These are phyloP conservation scores for Coemansia guatemalensis DNA, from an alignment of 192 early-diverging fungal genomes.

Conservation along the genomic window DNA sequence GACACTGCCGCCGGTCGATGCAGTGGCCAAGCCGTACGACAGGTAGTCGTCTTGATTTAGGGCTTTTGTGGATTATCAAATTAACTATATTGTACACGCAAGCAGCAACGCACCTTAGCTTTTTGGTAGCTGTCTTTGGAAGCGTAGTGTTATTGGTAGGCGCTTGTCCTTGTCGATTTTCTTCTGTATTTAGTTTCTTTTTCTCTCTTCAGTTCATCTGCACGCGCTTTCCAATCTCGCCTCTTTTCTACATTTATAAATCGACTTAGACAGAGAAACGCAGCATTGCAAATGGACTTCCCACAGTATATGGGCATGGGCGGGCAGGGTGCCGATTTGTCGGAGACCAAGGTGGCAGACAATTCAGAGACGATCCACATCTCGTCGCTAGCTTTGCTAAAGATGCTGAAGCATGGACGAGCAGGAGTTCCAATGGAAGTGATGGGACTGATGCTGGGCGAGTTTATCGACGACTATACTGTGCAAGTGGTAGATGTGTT, in stretches of 20 bases:
- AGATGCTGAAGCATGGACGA: slow-evolving; percentile 94
- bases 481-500: slow-evolving; percentile 99
- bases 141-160: neutral
- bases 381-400: slow-evolving; percentile 95
- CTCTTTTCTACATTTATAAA: neutral
- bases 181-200: neutral
- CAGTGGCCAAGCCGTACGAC: slow-evolving; percentile 76
- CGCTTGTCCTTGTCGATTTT: neutral
- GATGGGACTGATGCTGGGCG: slow-evolving; percentile 99
- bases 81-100: slow-evolving; percentile 7
- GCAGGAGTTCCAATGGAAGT: slow-evolving; percentile 99
- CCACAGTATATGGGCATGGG: slow-evolving; percentile 42
- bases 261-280: slow-evolving; percentile 5
- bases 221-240: neutral
- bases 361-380: slow-evolving; percentile 99
- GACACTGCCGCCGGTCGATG: slow-evolving; percentile 88
- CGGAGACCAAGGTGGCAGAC: slow-evolving; percentile 59
- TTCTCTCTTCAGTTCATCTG: neutral
- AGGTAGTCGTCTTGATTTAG: slow-evolving; percentile 11
- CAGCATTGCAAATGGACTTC: slow-evolving; percentile 36
- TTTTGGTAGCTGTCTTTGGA: neutral
- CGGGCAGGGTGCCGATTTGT: slow-evolving; percentile 38
- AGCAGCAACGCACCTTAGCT: neutral
- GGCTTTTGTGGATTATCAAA: neutral
- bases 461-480: slow-evolving; percentile 99